Conservation (phyloP, 1,139 yeast species). For the Nadsonia commutata region DNA sequence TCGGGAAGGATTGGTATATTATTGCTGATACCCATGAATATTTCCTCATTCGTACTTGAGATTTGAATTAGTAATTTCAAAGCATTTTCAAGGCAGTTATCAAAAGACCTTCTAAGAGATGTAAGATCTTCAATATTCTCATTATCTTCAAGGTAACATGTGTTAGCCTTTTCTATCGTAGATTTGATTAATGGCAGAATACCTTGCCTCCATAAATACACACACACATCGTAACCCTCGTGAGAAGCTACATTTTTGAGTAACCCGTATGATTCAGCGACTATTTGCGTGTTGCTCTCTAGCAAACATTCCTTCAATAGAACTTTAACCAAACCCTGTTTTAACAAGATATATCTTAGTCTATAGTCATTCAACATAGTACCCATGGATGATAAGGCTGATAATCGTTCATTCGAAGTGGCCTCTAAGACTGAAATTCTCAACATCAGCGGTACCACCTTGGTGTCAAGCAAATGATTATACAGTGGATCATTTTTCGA, state of each 20-base stretch:
- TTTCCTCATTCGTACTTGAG: constrained; percentile 48
- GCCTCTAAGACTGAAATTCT: neutral
- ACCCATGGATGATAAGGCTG: neutral
- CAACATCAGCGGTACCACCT: neutral
- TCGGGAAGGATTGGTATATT: neutral
- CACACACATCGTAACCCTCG: constrained; percentile 78
- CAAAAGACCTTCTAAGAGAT: constrained; percentile 33
- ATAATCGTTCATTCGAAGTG: neutral
- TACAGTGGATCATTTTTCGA: neutral
- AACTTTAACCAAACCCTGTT: constrained; percentile 52
- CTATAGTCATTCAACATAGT: constrained; percentile 52
- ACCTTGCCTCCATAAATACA: constrained; percentile 56
- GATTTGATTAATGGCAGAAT: constrained; percentile 46
- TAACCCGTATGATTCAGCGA: constrained; percentile 68
- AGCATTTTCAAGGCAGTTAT: constrained; percentile 60
- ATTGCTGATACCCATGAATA: constrained; percentile 36
- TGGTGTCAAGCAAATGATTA: neutral
- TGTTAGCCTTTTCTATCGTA: constrained; percentile 29
- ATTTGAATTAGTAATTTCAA: constrained; percentile 55
- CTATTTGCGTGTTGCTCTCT: too few relatives aligned
- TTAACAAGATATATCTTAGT: constrained; percentile 47
- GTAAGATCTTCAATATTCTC: constrained; percentile 23
- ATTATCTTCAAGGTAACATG: constrained; percentile 10
- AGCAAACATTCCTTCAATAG: constrained; percentile 52
- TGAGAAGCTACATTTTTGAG: constrained; percentile 67